Evolutionary conservation across 2,329 filamentous ascomycete species (phyloP).

Genomic region (Trichoderma breve): DNA sequence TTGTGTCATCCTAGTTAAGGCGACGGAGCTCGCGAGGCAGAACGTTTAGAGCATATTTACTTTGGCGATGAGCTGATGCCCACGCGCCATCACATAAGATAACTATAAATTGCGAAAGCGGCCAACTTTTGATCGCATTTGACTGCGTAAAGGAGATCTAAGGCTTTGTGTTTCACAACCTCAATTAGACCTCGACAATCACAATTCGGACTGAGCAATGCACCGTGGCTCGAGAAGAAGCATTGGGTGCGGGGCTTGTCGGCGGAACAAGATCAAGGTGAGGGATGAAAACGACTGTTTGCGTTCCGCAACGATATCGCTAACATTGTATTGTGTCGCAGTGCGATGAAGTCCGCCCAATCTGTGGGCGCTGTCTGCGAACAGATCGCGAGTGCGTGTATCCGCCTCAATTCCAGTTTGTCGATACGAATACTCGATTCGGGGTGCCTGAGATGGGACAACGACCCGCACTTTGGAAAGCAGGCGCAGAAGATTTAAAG

Average conservation of each 20-base stretch:
- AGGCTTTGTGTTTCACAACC: background rate
- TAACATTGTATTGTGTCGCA: background rate
- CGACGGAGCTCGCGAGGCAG: background rate
- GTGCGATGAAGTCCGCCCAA: background rate
- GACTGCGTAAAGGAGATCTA: background rate
- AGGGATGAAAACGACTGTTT: background rate
- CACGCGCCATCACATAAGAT: background rate
- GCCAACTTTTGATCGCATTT: background rate
- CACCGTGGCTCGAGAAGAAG: background rate
- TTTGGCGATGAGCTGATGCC: background rate
- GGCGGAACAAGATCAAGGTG: conserved; percentile 1
- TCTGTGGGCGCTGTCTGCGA: background rate
- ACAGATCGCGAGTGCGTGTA: background rate
- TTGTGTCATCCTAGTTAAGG: background rate
- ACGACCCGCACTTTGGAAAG: background rate
- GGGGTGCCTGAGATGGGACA: background rate
- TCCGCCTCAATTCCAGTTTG: background rate
- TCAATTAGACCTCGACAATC: background rate
- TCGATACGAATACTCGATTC: background rate
- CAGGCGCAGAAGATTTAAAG: background rate
- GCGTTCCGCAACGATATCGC: background rate
- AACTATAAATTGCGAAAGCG: background rate
- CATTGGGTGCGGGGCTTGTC: background rate
- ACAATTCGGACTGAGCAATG: background rate
- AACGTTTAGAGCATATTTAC: background rate